These are phyloP conservation scores for Periconia sp. DNA, from an alignment of 2,329 filamentous ascomycete species.

Conservation along the genomic window DNA sequence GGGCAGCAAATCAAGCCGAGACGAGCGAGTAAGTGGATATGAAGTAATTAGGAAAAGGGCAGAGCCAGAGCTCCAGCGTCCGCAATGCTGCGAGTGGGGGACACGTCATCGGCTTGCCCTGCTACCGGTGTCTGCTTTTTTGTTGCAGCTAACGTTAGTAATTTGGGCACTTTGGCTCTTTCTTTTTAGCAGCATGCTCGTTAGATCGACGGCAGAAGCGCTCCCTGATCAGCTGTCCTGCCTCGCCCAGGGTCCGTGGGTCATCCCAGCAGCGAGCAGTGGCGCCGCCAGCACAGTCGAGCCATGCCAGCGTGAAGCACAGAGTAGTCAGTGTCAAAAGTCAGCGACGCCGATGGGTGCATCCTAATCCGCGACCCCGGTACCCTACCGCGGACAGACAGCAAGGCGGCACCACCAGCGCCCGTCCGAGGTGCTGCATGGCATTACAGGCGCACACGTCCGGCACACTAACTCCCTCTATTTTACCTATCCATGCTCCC, in stretches of 20 bases:
- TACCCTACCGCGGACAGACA: conserved; percentile 39
- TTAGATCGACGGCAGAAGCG: conserved; percentile 36
- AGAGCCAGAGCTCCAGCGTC: conserved; percentile 24
- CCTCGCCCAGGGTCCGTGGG: conserved; percentile 38
- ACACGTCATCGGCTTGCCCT: conserved; percentile 42
- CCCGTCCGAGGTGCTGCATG: conserved; percentile 35
- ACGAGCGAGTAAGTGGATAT: conserved; percentile 27
- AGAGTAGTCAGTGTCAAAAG: conserved; percentile 35
- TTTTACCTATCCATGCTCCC: conserved; percentile 34
- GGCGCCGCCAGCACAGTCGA: conserved; percentile 44
- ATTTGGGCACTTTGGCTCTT: conserved; percentile 30
- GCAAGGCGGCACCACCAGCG: conserved; percentile 16
- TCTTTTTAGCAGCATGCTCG: conserved; percentile 34
- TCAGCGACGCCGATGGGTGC: conserved; percentile 35
- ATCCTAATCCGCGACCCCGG: conserved; percentile 40
- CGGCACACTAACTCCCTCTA: conserved; percentile 36
- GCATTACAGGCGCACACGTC: conserved; percentile 36
- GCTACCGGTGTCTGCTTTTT: conserved; percentile 28
- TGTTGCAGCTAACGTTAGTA: conserved; percentile 35
- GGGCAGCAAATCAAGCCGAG: conserved; percentile 35
- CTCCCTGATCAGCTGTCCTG: conserved; percentile 40
- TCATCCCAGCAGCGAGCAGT: conserved; percentile 32
- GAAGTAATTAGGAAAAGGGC: conserved; percentile 28
- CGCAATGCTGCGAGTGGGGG: conserved; percentile 31
- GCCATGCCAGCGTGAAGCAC: conserved; percentile 38